Conservation (phyloP, 2,329 filamentous ascomycete genomes). For the Alternaria rosae region DNA sequence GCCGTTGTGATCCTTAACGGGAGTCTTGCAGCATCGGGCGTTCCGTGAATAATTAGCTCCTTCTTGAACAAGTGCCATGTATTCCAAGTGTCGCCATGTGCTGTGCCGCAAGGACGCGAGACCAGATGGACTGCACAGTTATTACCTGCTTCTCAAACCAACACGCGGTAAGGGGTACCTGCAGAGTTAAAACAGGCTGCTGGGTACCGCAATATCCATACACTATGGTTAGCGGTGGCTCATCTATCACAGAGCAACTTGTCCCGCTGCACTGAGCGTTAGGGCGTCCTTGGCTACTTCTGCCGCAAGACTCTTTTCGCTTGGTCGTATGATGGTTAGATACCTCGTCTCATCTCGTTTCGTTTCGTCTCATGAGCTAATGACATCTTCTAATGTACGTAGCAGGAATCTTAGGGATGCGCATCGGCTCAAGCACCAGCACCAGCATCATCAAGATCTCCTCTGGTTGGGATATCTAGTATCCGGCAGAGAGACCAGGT, state of each 20-base stretch:
- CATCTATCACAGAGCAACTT: not conserved
- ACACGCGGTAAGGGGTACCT: not conserved
- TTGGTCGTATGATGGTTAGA: not conserved
- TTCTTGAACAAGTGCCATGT: not conserved
- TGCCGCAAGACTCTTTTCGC: not conserved
- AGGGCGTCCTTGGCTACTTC: not conserved
- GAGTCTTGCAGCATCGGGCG: not conserved
- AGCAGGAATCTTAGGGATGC: not conserved
- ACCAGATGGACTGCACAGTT: not conserved
- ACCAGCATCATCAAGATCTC: not conserved
- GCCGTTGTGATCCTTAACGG: not conserved
- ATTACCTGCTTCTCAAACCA: not conserved
- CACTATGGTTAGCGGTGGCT: not conserved
- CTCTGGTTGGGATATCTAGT: not conserved
- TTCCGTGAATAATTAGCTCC: not conserved
- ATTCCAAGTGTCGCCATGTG: not conserved
- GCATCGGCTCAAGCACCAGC: not conserved
- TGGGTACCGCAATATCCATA: not conserved
- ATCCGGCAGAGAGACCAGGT: not conserved
- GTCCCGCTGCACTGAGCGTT: not conserved
- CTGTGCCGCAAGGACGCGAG: constrained; percentile 1
- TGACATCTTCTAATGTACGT: not conserved
- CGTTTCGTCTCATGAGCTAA: not conserved
- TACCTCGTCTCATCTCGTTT: not conserved
- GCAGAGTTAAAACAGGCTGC: not conserved